Evolutionary conservation across 2,329 filamentous ascomycete genomes (phyloP), one percentile per base, ranked within the genome.

Genomic region (Talaromyces sp.): DNA sequence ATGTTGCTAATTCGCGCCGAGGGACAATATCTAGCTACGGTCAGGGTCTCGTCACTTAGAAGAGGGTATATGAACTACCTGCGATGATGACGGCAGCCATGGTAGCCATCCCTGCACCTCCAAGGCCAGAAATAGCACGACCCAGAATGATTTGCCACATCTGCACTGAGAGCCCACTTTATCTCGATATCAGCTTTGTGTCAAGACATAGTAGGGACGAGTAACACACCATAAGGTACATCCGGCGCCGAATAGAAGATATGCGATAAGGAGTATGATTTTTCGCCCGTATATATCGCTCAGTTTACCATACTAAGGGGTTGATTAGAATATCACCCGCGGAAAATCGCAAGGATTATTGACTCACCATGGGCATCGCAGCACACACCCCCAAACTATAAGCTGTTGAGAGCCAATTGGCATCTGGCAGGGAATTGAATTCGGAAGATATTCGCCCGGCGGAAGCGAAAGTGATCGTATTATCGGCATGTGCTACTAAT

Each of bases 401-500:
- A 44, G 77, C 78, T 4, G 82, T 84, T 16, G 84, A 81, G 10
- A 86, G 69, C 84, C 85, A 86, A 62, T 81, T 85, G 3, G 85
- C 86, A 57, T 83, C 80, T 16, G 79, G 80, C 4, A 88, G 69
- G 36, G 80, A 78, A 59, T 82, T 76, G 66, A 88, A 88, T 59
- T 87, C 82, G 9, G 85, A 88, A 0, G 85, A 82, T 58, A 88
- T 86, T 3, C 78, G 78, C 0, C 84, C 83, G 62, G 89, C 85
- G 0, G 88, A 89, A 0, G 89, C 88, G 34, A 91, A 75, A 0
- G 91, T 81, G 0, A 91, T 76, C 1, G 86, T 87, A 0, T 78
- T 75, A 68, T 92, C 89, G 16, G 84, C 83, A 60, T 87, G 87
- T 6, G 84, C 83, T 12, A 89, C 83, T 66, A 91, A 90, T 14